phyloP scores from a whole-genome alignment of 805 yeast genomes.

The Starmerella bacillaris region DNA sequence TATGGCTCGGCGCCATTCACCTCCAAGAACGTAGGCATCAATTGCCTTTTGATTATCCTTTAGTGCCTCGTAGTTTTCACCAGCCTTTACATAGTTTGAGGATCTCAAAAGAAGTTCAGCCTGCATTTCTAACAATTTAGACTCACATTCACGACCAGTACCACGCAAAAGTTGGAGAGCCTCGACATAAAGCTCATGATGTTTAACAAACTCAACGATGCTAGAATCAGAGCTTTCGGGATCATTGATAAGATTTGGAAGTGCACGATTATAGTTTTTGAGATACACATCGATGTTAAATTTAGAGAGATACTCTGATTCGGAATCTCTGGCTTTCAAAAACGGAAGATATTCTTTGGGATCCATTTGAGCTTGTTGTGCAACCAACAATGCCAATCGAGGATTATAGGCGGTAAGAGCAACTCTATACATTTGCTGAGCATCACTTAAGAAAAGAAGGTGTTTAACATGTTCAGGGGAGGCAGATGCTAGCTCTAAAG shows the following conservation, averaged over 20 bases:
- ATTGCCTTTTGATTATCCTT: constrained; percentile 41
- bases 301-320: constrained; percentile 44
- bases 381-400: constrained; percentile 60
- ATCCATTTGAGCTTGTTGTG: constrained; percentile 93
- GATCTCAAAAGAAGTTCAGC: constrained; percentile 44
- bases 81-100: constrained; percentile 57
- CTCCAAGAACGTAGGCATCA: constrained; percentile 49
- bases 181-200: constrained; percentile 48
- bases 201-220: constrained; percentile 46
- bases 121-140: constrained; percentile 35
- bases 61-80: constrained; percentile 54
- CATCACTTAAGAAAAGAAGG: constrained; percentile 78
- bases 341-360: constrained; percentile 94
- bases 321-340: constrained; percentile 57
- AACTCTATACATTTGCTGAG: constrained; percentile 57
- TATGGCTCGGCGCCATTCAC: constrained; percentile 75
- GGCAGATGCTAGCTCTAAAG: constrained; percentile 38
- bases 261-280: constrained; percentile 49
- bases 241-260: constrained; percentile 35
- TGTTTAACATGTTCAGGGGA: constrained; percentile 38
- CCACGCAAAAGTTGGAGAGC: constrained; percentile 31
- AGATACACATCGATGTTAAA: constrained; percentile 68
- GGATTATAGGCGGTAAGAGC: constrained; percentile 73
- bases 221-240: constrained; percentile 28
- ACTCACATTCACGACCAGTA: not conserved